Base-by-base conservation (phyloP, 331 rosid genomes). In the Prunus yedoensis region DNA sequence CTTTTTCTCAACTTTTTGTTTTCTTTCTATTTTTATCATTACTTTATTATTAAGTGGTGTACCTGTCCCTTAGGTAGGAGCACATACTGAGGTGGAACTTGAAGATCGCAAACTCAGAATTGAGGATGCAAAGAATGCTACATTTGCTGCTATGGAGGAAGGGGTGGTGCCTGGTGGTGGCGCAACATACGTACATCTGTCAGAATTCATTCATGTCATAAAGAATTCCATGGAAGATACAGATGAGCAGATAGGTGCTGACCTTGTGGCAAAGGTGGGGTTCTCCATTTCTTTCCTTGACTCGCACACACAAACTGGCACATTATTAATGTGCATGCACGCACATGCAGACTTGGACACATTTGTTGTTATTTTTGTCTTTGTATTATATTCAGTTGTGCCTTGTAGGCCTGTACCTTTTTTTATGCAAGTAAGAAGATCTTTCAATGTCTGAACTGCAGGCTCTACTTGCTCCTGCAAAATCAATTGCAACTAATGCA, bases 121-220 rank as follows among this genome's bases (percentile, higher is more conserved):
- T 60, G 97, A 94, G 84, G 99, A 92, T 89, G 97, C 99, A 46
- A 90, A 94, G 79, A 94, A 89, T 74, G 90, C 99, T 69, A 93
- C 96, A 61, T 90, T 92, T 82, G 99, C 99, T 49, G 99, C 99
- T 76, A 92, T 89, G 90, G 84, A 75, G 46, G 97, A 92, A 89
- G 97, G 99, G 27, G 85, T 92, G 53, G 93, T 94, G 82, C 97
- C 99, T 57, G 99, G 99, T 71, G 99, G 99, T 70, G 99, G 99
- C 77, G 89, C 99, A 43, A 67, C 94, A 8, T 94, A 88, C 66
- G 82, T 94, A 66, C 99, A 92, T 82, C 85, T 94, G 74, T 86
- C 89, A 46, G 88, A 85, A 74, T 71, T 87, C 62, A 86, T 92
- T 80, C 97, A 96, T 28, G 14, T 65, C 74, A 86, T 94, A 71